Conservation (phyloP, 164 flowering plant genomes). For the Echeveria elegans region DNA sequence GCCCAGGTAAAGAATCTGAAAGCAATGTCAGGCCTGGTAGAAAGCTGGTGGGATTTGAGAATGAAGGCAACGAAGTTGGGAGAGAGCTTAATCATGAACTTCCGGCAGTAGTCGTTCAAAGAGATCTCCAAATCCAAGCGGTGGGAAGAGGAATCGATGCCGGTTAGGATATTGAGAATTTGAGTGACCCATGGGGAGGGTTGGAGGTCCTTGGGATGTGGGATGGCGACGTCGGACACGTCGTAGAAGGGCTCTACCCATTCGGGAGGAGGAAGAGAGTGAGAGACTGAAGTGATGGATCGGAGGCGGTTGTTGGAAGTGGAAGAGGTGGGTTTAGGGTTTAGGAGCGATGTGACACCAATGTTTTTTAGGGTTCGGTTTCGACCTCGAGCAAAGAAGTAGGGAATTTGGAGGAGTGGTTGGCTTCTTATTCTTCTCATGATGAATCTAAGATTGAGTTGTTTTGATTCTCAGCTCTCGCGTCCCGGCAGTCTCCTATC, state of each 20-base stretch:
- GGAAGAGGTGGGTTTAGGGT: too few species aligned
- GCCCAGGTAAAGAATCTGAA: constrained; percentile 72
- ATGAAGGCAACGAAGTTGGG: constrained; percentile 57
- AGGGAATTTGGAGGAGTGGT: too few species aligned
- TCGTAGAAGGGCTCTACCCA: constrained; percentile 68
- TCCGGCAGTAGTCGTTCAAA: constrained; percentile 42
- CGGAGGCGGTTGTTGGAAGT: too few species aligned
- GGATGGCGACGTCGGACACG: constrained; percentile 40
- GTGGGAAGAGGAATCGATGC: constrained; percentile 16
- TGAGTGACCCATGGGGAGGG: constrained; percentile 72
- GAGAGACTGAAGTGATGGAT: too few species aligned
- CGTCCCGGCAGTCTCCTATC: too few species aligned
- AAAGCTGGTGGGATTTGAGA: constrained; percentile 26
- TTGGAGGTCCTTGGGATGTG: constrained; percentile 20
- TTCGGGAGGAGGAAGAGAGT: constrained; percentile 63
- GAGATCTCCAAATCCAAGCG: constrained; percentile 36
- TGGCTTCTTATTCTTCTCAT: too few species aligned
- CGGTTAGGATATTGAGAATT: constrained; percentile 35
- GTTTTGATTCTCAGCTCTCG: too few species aligned
- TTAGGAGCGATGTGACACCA: too few species aligned
- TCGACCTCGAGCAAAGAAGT: too few species aligned
- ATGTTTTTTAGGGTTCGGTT: too few species aligned
- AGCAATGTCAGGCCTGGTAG: constrained; percentile 30
- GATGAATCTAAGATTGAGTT: too few species aligned
- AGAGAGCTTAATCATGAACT: constrained; percentile 50